Percentiles rank a stretch among this genome's conserved stretches.
Evolutionary conservation across 495 filamentous ascomycete genomes (phyloP).

Genomic region (Neurospora sp.): DNA sequence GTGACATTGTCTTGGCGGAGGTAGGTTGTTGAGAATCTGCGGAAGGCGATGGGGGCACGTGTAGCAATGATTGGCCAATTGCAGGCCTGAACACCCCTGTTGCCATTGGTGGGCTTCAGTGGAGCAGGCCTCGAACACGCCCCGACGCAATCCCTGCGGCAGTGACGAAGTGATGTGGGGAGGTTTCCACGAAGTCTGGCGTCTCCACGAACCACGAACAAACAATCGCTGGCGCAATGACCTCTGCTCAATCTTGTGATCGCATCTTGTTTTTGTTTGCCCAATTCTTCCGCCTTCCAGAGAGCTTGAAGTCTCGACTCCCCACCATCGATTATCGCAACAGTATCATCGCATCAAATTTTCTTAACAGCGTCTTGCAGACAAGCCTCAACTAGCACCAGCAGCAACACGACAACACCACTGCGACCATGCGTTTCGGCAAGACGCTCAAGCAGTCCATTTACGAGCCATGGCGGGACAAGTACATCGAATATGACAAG

Average conservation of each 20-base stretch:
- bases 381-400: neutral
- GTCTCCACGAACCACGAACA: neutral
- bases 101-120: neutral
- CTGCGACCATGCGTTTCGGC: conserved; percentile 73
- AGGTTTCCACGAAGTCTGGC: neutral
- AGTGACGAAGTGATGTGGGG: neutral
- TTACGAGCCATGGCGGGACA: conserved; percentile 81
- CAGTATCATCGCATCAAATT: neutral
- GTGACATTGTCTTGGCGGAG: neutral
- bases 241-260: neutral
- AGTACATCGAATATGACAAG: conserved; percentile 92
- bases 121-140: neutral
- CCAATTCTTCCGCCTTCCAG: neutral
- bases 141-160: neutral
- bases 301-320: neutral
- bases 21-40: neutral
- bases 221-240: neutral
- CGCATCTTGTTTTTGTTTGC: neutral
- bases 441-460: conserved; percentile 69
- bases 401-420: neutral
- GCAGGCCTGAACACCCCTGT: neutral
- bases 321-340: neutral
- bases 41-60: neutral
- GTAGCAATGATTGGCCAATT: neutral
- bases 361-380: neutral